A percentile compares a stretch with the other conserved stretches of the same genome.
Evolutionary conservation across 768 basidiomycete species (phyloP).

Genomic region (Suillus cothurnatus): DNA sequence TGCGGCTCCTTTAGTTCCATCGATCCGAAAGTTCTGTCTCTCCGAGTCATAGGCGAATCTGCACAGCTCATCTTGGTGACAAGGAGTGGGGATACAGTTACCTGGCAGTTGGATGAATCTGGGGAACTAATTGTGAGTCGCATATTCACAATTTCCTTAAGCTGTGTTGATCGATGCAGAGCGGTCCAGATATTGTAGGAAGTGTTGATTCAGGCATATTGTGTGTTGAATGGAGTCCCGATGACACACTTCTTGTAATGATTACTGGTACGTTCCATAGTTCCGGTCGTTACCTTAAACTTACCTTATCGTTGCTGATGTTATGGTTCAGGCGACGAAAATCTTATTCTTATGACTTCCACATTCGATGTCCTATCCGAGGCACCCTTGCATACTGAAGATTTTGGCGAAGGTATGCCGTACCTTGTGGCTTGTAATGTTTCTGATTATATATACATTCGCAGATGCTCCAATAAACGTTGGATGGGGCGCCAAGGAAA

Average conservation of each 20-base stretch:
- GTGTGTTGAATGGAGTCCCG: conserved; percentile 88
- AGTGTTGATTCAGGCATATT: conserved; percentile 83
- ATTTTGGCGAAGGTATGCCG: conserved; percentile 78
- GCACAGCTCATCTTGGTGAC: conserved; percentile 66
- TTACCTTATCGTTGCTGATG: background rate
- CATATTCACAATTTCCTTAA: background rate
- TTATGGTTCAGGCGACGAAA: conserved; percentile 57
- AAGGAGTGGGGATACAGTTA: conserved; percentile 82
- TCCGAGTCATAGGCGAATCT: conserved; percentile 75
- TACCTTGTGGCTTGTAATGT: background rate
- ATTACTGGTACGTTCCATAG: conserved; percentile 61
- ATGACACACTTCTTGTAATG: conserved; percentile 83
- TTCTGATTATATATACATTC: conserved; percentile 15
- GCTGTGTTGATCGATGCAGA: conserved; percentile 15
- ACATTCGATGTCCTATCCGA: conserved; percentile 90
- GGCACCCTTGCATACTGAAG: conserved; percentile 62
- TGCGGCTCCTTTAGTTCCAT: conserved; percentile 24
- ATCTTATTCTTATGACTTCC: conserved; percentile 86
- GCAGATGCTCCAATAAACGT: conserved; percentile 90
- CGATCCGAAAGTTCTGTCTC: conserved; percentile 54
- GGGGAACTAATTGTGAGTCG: conserved; percentile 45
- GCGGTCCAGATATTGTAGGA: conserved; percentile 72
- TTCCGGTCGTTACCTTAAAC: background rate
- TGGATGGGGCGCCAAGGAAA: conserved; percentile 96
- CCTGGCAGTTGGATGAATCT: conserved; percentile 54